phyloP scores from a whole-genome alignment of 495 filamentous ascomycete genomes.

The Penicillium soppii region DNA sequence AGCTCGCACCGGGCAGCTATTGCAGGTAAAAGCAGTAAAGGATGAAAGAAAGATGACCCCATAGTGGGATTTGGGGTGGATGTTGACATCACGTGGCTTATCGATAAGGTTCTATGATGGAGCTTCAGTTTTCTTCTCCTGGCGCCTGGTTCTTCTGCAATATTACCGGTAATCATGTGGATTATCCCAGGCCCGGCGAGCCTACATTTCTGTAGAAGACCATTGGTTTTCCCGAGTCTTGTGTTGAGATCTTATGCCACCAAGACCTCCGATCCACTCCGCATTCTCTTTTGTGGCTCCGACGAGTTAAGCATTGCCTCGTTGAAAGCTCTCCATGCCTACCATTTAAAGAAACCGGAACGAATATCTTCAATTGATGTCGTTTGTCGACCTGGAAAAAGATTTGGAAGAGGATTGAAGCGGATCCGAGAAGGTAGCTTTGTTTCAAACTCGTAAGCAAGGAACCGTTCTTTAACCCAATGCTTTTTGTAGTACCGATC shows the following conservation, averaged over 20 bases:
- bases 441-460: not conserved
- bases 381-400: conserved; percentile 75
- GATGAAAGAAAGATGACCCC: not conserved
- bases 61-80: not conserved
- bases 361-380: conserved; percentile 84
- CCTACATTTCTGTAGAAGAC: conserved; percentile 18
- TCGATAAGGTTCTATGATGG: conserved; percentile 22
- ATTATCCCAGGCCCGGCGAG: conserved; percentile 3
- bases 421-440: conserved; percentile 62
- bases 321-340: conserved; percentile 64
- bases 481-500: conserved; percentile 63
- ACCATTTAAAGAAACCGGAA: conserved; percentile 51
- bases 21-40: conserved; percentile 3
- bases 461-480: conserved; percentile 9
- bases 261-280: conserved; percentile 59
- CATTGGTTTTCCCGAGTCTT: conserved; percentile 6
- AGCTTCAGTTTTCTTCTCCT: conserved; percentile 12
- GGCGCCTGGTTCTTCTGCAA: not conserved
- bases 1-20: conserved; percentile 2
- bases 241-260: conserved; percentile 28
- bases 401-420: conserved; percentile 70
- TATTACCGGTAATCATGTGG: conserved; percentile 2
- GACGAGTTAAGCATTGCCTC: conserved; percentile 87
- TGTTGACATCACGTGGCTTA: conserved; percentile 46
- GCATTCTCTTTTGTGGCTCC: conserved; percentile 95